Evolutionary conservation across 2,329 filamentous ascomycete species (phyloP), one percentile per base, ranked within the genome.

Genomic region (Beauveria varroae): DNA sequence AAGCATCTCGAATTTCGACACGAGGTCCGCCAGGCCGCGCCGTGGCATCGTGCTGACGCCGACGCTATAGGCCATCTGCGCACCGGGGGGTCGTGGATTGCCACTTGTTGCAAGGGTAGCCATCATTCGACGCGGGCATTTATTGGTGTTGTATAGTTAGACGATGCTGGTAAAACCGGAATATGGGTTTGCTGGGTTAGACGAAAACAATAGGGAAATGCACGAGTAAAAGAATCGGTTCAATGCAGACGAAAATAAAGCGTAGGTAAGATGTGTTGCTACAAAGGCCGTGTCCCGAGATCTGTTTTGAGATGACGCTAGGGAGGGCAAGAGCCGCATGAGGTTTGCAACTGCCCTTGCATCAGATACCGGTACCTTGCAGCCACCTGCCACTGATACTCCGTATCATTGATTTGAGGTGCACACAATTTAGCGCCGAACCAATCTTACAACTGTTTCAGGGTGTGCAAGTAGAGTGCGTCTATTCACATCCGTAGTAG

Each of bases 1-100:
- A 3, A 72, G 64, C n/a, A 64, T 63, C 63, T 75, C 73, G 43
- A 74, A 75, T 47, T 70, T 74, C n/a, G 71, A 72, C 0, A 75
- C 68, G 18, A 75, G 68, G 30, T 71, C 68, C 41, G 73, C 68
- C 26, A 75, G 62, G 12, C 60, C 66, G 14, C 64, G 63, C 5
- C 34, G 54, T n/a, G 55, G 59, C 5, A 55, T 53, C 16, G 50
- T 53, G 41, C 22, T 54, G 41, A 44, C n/a, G 9, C 26, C 46
- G 22, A 40, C 16, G 18, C 43, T 44, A 30, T 12, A 41, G n/a
- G 30, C 22, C 22, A 34, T 16, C 5, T 20, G 26, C 20, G 40
- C 14, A 18, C 20, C 51, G 12, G 41, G 41, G n/a, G 41, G 37
- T 7, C 41, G 50, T 12, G 50, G 16, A 4, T 34, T 28, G 51